Percentiles rank a stretch among this genome's conserved stretches.
phyloP scores from a whole-genome alignment of 257 asterid species.

The Osmanthus fragrans region DNA sequence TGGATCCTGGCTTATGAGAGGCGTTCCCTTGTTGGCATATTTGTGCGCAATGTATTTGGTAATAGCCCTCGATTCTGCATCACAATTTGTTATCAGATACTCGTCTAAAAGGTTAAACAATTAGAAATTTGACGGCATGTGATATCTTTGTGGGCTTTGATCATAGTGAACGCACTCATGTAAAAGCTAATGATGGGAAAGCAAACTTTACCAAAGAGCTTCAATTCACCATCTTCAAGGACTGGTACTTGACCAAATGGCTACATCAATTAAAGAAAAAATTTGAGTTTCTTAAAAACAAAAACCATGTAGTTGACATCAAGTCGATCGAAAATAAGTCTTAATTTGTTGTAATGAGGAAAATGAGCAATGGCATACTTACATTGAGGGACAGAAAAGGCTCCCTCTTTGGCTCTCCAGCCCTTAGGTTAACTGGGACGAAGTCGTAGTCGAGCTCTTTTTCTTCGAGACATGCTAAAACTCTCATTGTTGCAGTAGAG shows the following conservation, averaged over 20 bases:
- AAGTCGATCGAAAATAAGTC: too few relatives aligned
- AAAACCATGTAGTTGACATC: background rate
- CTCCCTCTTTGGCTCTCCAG: conserved; percentile 33
- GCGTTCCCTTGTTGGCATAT: conserved; percentile 45
- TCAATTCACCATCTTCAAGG: conserved; percentile 49
- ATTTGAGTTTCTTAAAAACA: background rate
- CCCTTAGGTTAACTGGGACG: conserved; percentile 2
- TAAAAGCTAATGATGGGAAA: background rate
- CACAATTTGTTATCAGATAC: background rate
- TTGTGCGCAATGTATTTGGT: conserved; percentile 34
- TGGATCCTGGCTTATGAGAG: conserved; percentile 36
- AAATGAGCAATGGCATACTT: background rate
- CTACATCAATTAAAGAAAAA: conserved; percentile 19
- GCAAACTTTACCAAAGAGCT: conserved; percentile 39
- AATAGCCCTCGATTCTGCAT: conserved; percentile 66
- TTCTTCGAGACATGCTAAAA: conserved; percentile 25
- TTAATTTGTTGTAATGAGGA: background rate
- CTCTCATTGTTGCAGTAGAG: conserved; percentile 29
- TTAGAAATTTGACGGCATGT: background rate
- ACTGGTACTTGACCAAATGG: conserved; percentile 57
- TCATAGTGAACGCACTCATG: background rate
- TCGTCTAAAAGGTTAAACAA: too few relatives aligned
- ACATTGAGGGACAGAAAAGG: conserved; percentile 36
- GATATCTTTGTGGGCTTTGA: background rate
- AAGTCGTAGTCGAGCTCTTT: conserved; percentile 32